These are phyloP conservation scores for Ustilaginoidea virens DNA, from an alignment of 2,329 filamentous ascomycete genomes.

Conservation along the genomic window DNA sequence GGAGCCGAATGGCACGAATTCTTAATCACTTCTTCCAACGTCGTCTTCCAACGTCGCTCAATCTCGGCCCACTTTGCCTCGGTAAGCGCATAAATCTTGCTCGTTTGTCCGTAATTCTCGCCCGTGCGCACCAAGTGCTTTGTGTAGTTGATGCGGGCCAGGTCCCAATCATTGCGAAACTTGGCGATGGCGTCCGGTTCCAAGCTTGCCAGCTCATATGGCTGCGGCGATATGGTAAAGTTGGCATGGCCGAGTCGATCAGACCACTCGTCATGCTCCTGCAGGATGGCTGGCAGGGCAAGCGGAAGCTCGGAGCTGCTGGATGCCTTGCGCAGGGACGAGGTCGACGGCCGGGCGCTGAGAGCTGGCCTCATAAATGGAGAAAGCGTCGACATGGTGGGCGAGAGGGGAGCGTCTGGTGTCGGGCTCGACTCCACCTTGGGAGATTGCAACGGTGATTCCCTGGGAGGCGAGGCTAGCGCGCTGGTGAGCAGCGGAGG, in stretches of 20 bases:
- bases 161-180: constrained; percentile 67
- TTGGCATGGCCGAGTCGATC: constrained; percentile 81
- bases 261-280: constrained; percentile 69
- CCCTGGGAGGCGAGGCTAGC: constrained; percentile 38
- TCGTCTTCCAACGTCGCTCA: constrained; percentile 56
- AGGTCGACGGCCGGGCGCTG: constrained; percentile 60
- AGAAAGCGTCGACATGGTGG: constrained; percentile 29
- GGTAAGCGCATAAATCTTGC: constrained; percentile 73
- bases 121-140: constrained; percentile 78
- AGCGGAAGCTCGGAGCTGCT: constrained; percentile 41
- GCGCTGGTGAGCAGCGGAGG: constrained; percentile 61
- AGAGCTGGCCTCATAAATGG: constrained; percentile 41
- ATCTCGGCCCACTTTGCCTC: constrained; percentile 79
- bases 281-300: constrained; percentile 48
- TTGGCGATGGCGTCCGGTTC: constrained; percentile 42
- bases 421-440: constrained; percentile 19
- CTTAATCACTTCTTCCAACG: constrained; percentile 49
- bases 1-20: constrained; percentile 23
- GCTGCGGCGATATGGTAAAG: constrained; percentile 72
- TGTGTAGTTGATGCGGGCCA: constrained; percentile 71
- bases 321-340: constrained; percentile 53
- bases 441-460: constrained; percentile 79
- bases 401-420: constrained; percentile 3
- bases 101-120: constrained; percentile 82
- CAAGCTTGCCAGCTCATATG: constrained; percentile 53